Conservation (phyloP, 345 rosid species). For the Moricandia arvensis region DNA sequence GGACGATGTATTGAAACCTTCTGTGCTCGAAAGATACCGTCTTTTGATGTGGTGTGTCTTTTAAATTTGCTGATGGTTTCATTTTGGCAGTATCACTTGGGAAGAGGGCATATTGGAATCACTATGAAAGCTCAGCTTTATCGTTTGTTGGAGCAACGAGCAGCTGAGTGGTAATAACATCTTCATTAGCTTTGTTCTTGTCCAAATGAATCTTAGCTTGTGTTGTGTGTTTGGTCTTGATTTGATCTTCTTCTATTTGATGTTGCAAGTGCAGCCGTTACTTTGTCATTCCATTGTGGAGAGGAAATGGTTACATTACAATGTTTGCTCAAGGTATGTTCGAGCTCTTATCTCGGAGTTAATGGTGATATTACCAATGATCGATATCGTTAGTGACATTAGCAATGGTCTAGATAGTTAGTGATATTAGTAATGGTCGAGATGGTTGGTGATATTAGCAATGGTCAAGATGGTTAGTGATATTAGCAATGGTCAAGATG, state of each 20-base stretch:
- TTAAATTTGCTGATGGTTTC: neutral
- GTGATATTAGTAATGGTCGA: neutral
- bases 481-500: neutral
- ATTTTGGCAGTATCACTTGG: conserved; percentile 69
- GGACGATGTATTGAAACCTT: conserved; percentile 63
- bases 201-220: neutral
- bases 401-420: neutral
- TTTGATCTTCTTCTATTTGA: conserved; percentile 4
- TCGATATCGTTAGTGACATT: neutral
- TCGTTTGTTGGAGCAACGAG: conserved; percentile 73
- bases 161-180: conserved; percentile 63
- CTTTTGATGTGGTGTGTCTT: neutral
- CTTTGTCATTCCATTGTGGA: conserved; percentile 88
- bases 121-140: conserved; percentile 74
- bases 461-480: neutral
- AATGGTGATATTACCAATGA: neutral
- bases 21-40: neutral
- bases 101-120: conserved; percentile 82
- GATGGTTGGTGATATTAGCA: neutral
- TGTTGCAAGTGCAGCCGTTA: conserved; percentile 58
- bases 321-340: conserved; percentile 67
- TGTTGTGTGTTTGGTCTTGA: neutral
- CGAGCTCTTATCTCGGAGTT: neutral
- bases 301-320: conserved; percentile 84
- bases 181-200: conserved; percentile 9